Evolutionary conservation across 208 protist species (phyloP), one percentile per base, ranked within the genome.

Genomic region (Acanthamoeba healyi): DNA sequence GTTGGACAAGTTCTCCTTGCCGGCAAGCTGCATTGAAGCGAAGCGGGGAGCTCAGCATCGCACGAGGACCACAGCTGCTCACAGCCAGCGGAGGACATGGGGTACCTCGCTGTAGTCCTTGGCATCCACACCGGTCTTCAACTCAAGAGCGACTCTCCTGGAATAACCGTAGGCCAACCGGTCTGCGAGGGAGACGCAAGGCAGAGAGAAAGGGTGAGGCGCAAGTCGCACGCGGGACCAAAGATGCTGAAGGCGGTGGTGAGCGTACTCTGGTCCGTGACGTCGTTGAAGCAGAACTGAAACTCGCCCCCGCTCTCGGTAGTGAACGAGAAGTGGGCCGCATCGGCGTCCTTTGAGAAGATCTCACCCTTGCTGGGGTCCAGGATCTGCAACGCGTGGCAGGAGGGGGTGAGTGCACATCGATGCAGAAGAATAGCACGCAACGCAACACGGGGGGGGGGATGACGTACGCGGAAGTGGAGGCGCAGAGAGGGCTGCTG

Each of bases 21-120:
- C 42, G 84, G 84, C 84, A 7, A 91, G 34, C 77, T 74, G 17
- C 65, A 74, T 26, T 17, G 26, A 4, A 26, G 29, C 4, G 19
- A 49, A 49, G 44, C 44, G 44, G 9, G 44, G 12, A 12, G 44
- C 12, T 49, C 44, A 49, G 44, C 44, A 49, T 49, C 44, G 12
- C 44, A 49, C 44, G 44, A 15, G 44, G 44, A 49, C 44, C 9
- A 49, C 9, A 49, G 44, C 9, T 12, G 44, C 4, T 49, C 44
- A 12, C 9, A 15, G 44, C 4, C n/a, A 74, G 65, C 4, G 36
- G 10, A 74, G 65, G n/a, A 74, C n/a, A 74, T n/a, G n/a, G n/a
- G n/a, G 54, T 74, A 74, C 65, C 77, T 91, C 84, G 12, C 24
- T 46, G 58, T 91, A 91, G 84, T 91, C 84, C 84, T 91, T 91